Evolutionary conservation across 257 asterid genomes (phyloP).

Genomic region (Solanum pinnatisectum): DNA sequence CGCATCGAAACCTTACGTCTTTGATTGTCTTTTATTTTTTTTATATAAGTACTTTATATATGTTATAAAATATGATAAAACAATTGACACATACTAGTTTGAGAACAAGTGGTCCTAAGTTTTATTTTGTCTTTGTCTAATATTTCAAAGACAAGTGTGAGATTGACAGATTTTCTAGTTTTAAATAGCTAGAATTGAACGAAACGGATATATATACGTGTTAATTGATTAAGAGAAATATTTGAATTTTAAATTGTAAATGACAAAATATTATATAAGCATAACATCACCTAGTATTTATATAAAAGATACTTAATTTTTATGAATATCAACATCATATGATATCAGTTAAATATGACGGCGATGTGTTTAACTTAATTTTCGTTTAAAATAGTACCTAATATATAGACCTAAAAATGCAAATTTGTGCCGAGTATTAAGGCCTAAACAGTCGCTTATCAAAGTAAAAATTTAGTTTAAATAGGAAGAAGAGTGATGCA

Average conservation of each 20-base stretch:
- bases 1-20: neutral
- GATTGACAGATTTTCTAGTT: neutral
- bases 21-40: neutral
- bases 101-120: neutral
- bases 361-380: neutral
- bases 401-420: neutral
- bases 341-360: neutral
- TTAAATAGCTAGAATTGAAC: neutral
- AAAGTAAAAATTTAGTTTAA: neutral
- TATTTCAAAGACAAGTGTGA: neutral
- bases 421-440: neutral
- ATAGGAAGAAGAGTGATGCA: neutral
- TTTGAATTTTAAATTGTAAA: neutral
- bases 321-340: too few relatives aligned
- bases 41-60: too few relatives aligned
- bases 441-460: neutral
- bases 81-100: neutral
- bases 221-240: neutral
- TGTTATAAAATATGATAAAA: too few relatives aligned
- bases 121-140: neutral
- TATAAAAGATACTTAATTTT: too few relatives aligned
- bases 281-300: too few relatives aligned
- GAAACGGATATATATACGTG: neutral
- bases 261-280: neutral
- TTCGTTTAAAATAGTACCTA: neutral